Evolutionary conservation across 306 rosid genomes (phyloP).

Genomic region (Betula pendula): DNA sequence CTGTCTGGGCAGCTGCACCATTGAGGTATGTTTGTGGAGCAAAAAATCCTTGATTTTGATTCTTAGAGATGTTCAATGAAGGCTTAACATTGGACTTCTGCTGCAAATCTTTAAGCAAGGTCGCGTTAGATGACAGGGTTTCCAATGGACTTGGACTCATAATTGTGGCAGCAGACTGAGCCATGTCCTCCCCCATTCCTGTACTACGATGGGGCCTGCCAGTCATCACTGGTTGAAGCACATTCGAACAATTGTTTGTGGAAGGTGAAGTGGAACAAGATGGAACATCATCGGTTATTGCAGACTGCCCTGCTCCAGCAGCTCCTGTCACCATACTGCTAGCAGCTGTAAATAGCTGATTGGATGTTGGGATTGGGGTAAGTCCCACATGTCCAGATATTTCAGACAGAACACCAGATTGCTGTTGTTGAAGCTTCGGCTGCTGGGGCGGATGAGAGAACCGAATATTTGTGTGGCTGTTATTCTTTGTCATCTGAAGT

Average conservation of each 20-base stretch:
- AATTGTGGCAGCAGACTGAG: constrained; percentile 70
- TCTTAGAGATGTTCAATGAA: constrained; percentile 61
- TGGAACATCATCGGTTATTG: constrained; percentile 78
- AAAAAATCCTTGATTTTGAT: constrained; percentile 65
- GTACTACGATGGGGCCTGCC: constrained; percentile 49
- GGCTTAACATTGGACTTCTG: constrained; percentile 74
- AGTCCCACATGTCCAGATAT: constrained; percentile 52
- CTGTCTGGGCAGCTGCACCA: constrained; percentile 53
- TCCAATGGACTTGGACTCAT: constrained; percentile 57
- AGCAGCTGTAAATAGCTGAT: constrained; percentile 54
- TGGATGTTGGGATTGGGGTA: constrained; percentile 41
- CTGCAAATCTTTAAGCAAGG: constrained; percentile 57
- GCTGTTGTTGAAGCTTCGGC: constrained; percentile 73
- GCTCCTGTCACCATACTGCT: constrained; percentile 51
- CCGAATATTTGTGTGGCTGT: constrained; percentile 43
- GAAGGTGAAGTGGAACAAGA: constrained; percentile 97
- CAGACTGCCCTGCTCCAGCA: constrained; percentile 70
- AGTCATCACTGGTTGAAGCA: constrained; percentile 53
- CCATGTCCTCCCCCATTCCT: constrained; percentile 62
- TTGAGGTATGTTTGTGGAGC: constrained; percentile 54
- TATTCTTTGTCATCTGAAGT: constrained; percentile 54
- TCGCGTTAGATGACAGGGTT: constrained; percentile 56
- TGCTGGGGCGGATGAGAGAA: constrained; percentile 59
- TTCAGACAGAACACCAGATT: constrained; percentile 49
- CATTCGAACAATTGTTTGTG: constrained; percentile 63